A percentile compares a stretch with the other conserved stretches of the same genome.
These are phyloP conservation scores for Pleurotus cornucopiae DNA, from an alignment of 768 basidiomycete species.

Conservation along the genomic window DNA sequence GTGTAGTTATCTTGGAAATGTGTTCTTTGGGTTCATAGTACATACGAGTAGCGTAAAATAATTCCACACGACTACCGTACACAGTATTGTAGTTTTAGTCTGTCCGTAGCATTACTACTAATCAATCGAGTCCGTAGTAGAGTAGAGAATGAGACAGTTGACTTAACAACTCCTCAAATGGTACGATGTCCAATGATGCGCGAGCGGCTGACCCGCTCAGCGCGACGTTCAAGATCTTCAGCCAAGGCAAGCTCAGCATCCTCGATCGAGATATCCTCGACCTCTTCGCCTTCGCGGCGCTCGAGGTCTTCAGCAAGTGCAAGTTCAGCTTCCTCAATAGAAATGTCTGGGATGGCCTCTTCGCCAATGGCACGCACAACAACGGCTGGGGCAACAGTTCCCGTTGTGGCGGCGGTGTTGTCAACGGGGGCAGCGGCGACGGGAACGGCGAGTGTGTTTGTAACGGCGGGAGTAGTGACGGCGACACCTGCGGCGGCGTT, in stretches of 20 bases:
- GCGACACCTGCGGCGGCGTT: neutral
- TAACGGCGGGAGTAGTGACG: neutral
- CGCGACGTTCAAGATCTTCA: slow-evolving; percentile 5
- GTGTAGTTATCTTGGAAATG: too few species aligned
- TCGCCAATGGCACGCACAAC: neutral
- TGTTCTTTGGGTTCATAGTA: too few species aligned
- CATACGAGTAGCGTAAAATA: too few species aligned
- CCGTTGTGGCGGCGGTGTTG: neutral
- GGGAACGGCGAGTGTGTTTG: neutral
- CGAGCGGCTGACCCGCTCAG: slow-evolving; percentile 6
- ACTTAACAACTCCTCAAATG: neutral
- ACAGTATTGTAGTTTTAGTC: too few species aligned
- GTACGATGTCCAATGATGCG: slow-evolving; percentile 4
- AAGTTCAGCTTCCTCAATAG: slow-evolving; percentile 9
- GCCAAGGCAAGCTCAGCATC: slow-evolving; percentile 5
- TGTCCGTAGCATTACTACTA: too few species aligned
- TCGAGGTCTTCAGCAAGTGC: slow-evolving; percentile 6
- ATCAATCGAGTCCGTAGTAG: too few species aligned
- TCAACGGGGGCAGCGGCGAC: neutral
- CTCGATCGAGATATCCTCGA: neutral
- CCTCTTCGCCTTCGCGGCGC: neutral
- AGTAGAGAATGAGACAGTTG: too few species aligned
- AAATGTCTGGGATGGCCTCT: neutral
- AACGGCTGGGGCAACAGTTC: neutral
- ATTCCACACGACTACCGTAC: too few species aligned